These are phyloP conservation scores for Xylaria multiplex DNA, from an alignment of 2,329 filamentous ascomycete species.

Conservation along the genomic window DNA sequence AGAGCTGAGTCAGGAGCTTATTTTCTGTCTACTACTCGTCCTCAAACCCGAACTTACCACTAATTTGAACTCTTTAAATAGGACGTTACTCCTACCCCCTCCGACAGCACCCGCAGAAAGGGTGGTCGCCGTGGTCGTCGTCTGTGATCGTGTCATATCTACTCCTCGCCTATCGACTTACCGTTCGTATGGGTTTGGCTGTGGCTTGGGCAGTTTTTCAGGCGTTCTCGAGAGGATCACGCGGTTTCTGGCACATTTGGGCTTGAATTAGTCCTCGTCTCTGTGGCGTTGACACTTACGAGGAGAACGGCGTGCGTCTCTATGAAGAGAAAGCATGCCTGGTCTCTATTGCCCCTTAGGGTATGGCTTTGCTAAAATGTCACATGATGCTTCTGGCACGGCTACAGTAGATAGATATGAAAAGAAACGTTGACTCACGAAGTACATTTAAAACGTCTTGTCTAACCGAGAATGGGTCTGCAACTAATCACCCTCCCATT, in stretches of 20 bases:
- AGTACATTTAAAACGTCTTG: not conserved
- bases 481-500: not conserved
- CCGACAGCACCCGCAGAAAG: slow-evolving; percentile 99
- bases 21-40: not conserved
- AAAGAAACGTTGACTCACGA: slow-evolving; percentile 44
- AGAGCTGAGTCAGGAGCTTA: not conserved
- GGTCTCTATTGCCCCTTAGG: slow-evolving; percentile 46
- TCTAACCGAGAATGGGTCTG: not conserved
- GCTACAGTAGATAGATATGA: slow-evolving; percentile 48
- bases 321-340: slow-evolving; percentile 52
- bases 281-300: slow-evolving; percentile 76
- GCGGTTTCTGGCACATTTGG: slow-evolving; percentile 54
- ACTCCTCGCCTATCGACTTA: slow-evolving; percentile 44
- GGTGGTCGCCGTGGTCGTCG: slow-evolving; percentile 99
- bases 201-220: slow-evolving; percentile 49
- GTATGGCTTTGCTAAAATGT: slow-evolving; percentile 47
- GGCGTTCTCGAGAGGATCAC: slow-evolving; percentile 44
- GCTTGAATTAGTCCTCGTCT: slow-evolving; percentile 52
- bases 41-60: not conserved
- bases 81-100: slow-evolving; percentile 99
- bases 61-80: slow-evolving; percentile 10
- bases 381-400: slow-evolving; percentile 50
- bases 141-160: slow-evolving; percentile 75
- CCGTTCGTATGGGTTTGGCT: slow-evolving; percentile 44
- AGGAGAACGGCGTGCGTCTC: slow-evolving; percentile 71